Evolutionary conservation across 495 filamentous ascomycete genomes (phyloP).

Genomic region (Hapsidospora chrysogenum): DNA sequence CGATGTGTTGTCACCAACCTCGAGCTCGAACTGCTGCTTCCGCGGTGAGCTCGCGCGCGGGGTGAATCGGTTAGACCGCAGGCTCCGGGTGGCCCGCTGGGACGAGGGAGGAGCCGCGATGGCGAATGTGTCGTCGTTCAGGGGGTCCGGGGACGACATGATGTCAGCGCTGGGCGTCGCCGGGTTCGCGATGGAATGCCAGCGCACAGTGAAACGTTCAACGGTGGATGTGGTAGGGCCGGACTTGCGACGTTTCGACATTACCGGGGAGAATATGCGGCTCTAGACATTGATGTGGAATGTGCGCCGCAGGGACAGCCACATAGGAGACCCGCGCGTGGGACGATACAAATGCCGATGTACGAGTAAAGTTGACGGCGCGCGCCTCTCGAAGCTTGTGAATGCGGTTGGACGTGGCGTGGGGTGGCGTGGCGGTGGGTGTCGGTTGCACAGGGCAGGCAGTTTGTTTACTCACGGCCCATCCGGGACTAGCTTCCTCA

Average conservation of each 20-base stretch:
- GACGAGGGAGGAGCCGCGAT: constrained; percentile 12
- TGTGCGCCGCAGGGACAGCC: neutral
- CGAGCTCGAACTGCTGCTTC: constrained; percentile 36
- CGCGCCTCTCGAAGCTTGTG: no score
- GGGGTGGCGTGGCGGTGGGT: no score
- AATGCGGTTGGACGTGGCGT: no score
- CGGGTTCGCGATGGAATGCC: constrained; percentile 3
- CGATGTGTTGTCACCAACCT: constrained; percentile 28
- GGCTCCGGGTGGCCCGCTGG: constrained; percentile 13
- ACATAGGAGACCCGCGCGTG: no score
- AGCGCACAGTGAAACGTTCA: neutral
- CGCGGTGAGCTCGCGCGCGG: constrained; percentile 23
- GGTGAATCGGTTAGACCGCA: constrained; percentile 10
- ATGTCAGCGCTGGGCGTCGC: constrained; percentile 13
- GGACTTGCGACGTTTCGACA: neutral
- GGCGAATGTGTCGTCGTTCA: constrained; percentile 16
- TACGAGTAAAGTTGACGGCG: no score
- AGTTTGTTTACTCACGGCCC: no score
- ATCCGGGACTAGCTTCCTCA: no score
- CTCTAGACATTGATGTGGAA: neutral
- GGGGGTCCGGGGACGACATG: constrained; percentile 30
- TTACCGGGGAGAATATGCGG: neutral
- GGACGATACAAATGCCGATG: no score
- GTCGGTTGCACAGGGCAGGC: no score
- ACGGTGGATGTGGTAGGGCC: neutral